phyloP scores from a whole-genome alignment of 2,329 filamentous ascomycete species.

The Aureobasidium leucospermi region DNA sequence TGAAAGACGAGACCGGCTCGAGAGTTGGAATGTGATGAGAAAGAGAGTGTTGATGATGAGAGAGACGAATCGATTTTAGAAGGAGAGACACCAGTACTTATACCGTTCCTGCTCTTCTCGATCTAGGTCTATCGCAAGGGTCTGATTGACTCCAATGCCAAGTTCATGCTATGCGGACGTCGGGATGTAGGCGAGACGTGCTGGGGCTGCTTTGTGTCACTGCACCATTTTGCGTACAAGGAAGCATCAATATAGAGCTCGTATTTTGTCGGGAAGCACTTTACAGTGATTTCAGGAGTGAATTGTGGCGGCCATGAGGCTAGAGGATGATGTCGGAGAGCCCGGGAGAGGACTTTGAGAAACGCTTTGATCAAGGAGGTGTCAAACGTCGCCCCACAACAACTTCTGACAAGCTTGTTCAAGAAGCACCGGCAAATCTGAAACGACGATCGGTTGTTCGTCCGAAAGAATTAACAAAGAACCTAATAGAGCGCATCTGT shows the following conservation, averaged over 20 bases:
- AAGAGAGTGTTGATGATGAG: constrained; percentile 2
- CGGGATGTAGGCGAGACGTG: neutral
- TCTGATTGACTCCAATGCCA: neutral
- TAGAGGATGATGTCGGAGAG: neutral
- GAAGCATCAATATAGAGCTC: neutral
- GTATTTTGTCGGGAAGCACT: neutral
- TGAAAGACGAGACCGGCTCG: constrained; percentile 7
- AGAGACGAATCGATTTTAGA: neutral
- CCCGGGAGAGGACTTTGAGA: neutral
- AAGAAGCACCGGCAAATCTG: neutral
- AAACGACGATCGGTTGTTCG: neutral
- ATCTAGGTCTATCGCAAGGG: neutral
- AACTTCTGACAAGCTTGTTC: neutral
- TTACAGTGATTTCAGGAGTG: neutral
- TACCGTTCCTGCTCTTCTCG: neutral
- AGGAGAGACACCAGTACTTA: neutral
- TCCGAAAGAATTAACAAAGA: neutral
- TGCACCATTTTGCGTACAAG: neutral
- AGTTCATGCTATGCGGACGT: neutral
- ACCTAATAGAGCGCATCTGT: neutral
- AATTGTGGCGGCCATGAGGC: neutral
- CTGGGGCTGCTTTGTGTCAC: neutral
- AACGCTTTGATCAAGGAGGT: neutral
- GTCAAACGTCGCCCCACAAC: neutral
- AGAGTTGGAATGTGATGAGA: neutral